Evolutionary conservation across 2,329 filamentous ascomycete species (phyloP).

Genomic region (Curvularia spicifera): DNA sequence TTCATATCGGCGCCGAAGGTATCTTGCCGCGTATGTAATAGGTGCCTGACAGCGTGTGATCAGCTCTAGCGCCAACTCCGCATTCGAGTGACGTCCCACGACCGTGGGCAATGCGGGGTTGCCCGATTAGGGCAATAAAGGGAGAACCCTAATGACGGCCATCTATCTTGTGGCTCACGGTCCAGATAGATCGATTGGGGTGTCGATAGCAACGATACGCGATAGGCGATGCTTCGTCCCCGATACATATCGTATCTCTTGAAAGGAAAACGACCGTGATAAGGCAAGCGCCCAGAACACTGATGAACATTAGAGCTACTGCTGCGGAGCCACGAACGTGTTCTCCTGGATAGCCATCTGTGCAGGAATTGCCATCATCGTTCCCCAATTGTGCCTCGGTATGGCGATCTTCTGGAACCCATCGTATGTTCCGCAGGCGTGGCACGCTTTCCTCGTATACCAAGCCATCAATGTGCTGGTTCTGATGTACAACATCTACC

Average conservation of each 20-base stretch:
- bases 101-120: no score
- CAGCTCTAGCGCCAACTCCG: no score
- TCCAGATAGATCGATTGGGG: background rate
- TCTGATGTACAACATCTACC: conserved; percentile 23
- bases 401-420: conserved; percentile 20
- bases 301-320: conserved; percentile 19
- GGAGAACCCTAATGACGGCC: no score
- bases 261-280: background rate
- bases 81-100: no score
- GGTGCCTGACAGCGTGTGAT: no score
- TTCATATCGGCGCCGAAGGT: no score
- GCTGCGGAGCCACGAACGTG: conserved; percentile 25
- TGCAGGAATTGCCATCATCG: conserved; percentile 26
- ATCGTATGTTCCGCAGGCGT: conserved; percentile 16
- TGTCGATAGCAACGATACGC: background rate
- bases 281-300: background rate
- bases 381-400: conserved; percentile 19
- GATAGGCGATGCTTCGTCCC: background rate
- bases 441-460: conserved; percentile 27
- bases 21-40: no score
- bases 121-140: no score
- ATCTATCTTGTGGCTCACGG: background rate
- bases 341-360: conserved; percentile 26
- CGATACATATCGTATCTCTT: background rate
- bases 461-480: conserved; percentile 20